Evolutionary conservation across 2,329 filamentous ascomycete species (phyloP), one percentile per base, ranked within the genome.

Genomic region (Colletotrichum sp.): DNA sequence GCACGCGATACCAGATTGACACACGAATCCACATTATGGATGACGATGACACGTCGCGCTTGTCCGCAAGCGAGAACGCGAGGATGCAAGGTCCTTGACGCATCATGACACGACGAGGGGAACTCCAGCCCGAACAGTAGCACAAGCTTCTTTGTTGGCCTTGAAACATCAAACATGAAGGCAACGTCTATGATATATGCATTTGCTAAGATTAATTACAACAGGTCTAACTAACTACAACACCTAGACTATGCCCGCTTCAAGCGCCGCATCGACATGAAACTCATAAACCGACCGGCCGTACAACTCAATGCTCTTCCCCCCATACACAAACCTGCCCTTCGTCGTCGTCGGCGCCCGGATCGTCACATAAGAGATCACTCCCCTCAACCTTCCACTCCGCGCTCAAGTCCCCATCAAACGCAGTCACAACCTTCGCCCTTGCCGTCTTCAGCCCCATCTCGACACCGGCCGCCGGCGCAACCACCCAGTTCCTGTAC

Each of bases 371-470:
- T 28, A 39, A 39, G 12, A 79, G 9, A n/a, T 30, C 34, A 4
- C n/a, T 8, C 2, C 39, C 72, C 1, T 60, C 63, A 22, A 72
- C 55, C 34, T 78, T 70, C 77, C 80, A 77, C 79, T 79, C 81
- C 5, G 76, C 77, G 3, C 79, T 78, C 8, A 78, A 44, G 12
- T 80, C 78, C 0, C 82, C 82, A 3, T 11, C 61, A 59, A 73
- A 80, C 12, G 81, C 79, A 6, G 82, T 83, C 28, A 77, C 73
- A 3, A 82, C 80, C 8, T 72, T 80, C 2, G 79, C 80, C 19
- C 77, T 77, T 6, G 78, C 82, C 12, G 77, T 77, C 36, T 63
- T 77, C 65, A 85, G 65, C 16, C 80, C 82, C 73, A 84, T 77
- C 6, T 76, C 79, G 3, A 78, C 69, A 3, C 82, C 79, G 11